These are phyloP conservation scores for Fonsecaea multimorphosa DNA, from an alignment of 2,329 filamentous ascomycete species.

Conservation along the genomic window DNA sequence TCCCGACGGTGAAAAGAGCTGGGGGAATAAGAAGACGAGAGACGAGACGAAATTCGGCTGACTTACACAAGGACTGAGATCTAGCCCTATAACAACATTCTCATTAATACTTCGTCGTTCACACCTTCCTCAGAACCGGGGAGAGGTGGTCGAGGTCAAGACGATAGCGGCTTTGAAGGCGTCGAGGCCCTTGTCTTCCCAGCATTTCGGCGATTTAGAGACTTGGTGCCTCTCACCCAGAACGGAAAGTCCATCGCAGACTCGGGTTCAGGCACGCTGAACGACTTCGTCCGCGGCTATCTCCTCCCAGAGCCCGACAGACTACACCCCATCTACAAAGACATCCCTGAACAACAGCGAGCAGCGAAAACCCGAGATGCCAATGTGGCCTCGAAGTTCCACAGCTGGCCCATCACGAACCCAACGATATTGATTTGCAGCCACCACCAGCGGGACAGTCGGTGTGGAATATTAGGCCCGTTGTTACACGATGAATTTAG, in stretches of 20 bases:
- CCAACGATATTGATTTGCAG: conserved; percentile 79
- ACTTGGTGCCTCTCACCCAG: conserved; percentile 53
- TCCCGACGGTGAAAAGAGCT: not conserved
- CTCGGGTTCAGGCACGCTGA: conserved; percentile 42
- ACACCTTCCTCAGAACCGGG: conserved; percentile 26
- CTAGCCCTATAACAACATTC: conserved; percentile 82
- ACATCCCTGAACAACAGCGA: conserved; percentile 61
- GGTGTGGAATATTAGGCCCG: conserved; percentile 83
- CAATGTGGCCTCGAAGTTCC: conserved; percentile 63
- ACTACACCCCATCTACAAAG: conserved; percentile 66
- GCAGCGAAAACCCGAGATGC: conserved; percentile 57
- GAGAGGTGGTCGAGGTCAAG: conserved; percentile 24
- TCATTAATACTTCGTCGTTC: conserved; percentile 78
- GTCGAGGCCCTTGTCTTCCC: conserved; percentile 77
- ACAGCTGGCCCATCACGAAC: conserved; percentile 36
- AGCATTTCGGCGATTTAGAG: conserved; percentile 77
- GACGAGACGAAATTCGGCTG: conserved; percentile 21
- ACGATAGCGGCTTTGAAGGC: conserved; percentile 37
- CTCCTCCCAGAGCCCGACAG: conserved; percentile 56
- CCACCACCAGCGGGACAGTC: conserved; percentile 78
- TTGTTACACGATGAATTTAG: conserved; percentile 74
- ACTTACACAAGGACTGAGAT: conserved; percentile 34
- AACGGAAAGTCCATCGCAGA: not conserved
- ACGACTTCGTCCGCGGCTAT: conserved; percentile 53
- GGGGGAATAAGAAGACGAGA: not conserved